Conservation (phyloP, 2,329 filamentous ascomycete genomes). For the Xylaria sp. region DNA sequence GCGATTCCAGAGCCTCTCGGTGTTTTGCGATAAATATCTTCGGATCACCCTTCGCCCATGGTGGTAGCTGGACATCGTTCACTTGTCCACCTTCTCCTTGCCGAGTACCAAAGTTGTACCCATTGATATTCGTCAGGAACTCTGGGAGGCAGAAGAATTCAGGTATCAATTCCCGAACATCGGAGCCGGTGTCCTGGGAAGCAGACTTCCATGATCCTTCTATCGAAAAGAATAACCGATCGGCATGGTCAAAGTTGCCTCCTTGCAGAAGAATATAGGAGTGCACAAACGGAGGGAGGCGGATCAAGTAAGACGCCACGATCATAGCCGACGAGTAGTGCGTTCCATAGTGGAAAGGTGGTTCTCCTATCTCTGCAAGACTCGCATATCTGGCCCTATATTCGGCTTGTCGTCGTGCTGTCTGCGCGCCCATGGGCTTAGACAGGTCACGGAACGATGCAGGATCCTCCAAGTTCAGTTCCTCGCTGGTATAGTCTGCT, state of each 20-base stretch:
- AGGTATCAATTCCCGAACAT: conserved; percentile 89
- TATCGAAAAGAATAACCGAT: conserved; percentile 90
- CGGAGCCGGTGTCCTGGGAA: conserved; percentile 82
- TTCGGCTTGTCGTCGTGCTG: conserved; percentile 65
- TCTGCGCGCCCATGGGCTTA: conserved; percentile 95
- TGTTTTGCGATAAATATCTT: conserved; percentile 95
- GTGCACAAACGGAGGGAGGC: conserved; percentile 91
- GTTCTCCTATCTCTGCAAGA: conserved; percentile 86
- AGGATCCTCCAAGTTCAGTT: conserved; percentile 80
- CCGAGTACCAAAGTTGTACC: conserved; percentile 84
- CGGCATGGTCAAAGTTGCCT: conserved; percentile 93
- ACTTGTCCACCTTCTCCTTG: conserved; percentile 77
- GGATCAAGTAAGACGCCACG: conserved; percentile 91
- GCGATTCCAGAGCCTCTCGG: conserved; percentile 89
- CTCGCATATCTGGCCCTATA: conserved; percentile 81
- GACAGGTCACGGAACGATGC: conserved; percentile 84
- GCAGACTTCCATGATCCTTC: conserved; percentile 87
- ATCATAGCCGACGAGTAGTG: conserved; percentile 99
- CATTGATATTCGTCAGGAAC: conserved; percentile 89
- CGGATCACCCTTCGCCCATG: conserved; percentile 94
- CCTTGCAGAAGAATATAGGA: conserved; percentile 92
- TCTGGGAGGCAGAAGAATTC: conserved; percentile 98
- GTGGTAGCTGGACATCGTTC: conserved; percentile 81
- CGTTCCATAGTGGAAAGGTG: conserved; percentile 94
- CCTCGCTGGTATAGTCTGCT: conserved; percentile 90